Evolutionary conservation across 1,284 basidiomycete genomes (phyloP).

Genomic region (Melampsora occidentalis): DNA sequence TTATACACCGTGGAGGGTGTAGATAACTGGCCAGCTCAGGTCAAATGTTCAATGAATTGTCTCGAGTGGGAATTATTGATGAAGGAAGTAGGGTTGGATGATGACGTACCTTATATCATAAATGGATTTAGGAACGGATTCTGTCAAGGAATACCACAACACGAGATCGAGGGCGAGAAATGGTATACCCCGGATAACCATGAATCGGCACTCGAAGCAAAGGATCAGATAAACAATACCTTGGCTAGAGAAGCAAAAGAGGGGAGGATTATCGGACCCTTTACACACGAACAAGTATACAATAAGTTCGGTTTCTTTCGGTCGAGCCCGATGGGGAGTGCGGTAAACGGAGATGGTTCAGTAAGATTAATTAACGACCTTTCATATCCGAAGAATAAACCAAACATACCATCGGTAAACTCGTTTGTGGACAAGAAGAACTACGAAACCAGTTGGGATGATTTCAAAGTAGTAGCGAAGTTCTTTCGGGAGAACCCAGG

Average conservation of each 20-base stretch:
- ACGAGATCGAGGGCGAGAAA: background rate
- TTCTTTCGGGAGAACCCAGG: background rate
- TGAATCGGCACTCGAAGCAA: background rate
- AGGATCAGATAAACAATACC: background rate
- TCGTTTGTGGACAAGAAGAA: background rate
- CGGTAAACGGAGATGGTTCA: background rate
- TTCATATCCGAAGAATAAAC: background rate
- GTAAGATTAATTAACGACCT: background rate
- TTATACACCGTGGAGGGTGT: too few relatives aligned
- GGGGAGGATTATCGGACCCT: background rate
- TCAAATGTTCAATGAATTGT: too few relatives aligned
- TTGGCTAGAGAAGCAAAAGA: background rate
- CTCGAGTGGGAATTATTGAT: too few relatives aligned
- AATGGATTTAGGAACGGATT: background rate
- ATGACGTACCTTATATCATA: background rate
- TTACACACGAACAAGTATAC: too few relatives aligned
- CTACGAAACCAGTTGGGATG: conserved; percentile 9
- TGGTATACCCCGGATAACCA: conserved; percentile 9
- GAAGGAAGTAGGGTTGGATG: too few relatives aligned
- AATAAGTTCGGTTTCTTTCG: background rate
- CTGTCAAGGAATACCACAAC: background rate
- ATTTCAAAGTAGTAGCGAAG: conserved; percentile 3
- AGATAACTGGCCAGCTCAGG: too few relatives aligned
- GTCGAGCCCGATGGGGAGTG: background rate
- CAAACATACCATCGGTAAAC: background rate